Base-by-base conservation (phyloP, 352 stramenopile species). In the Globisporangium nunn region DNA sequence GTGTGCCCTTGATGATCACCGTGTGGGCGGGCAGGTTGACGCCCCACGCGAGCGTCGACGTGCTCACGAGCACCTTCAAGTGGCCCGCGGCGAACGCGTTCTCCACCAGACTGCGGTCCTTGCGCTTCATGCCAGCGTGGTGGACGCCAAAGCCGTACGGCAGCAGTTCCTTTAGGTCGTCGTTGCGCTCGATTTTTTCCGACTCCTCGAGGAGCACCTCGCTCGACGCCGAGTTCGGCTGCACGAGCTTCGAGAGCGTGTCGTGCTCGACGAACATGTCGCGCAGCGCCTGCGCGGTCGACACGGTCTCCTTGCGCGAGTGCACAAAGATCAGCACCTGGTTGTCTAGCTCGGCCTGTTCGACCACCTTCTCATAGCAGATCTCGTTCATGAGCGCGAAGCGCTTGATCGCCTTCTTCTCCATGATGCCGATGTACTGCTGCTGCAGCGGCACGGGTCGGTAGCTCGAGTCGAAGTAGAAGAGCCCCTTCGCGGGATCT, bases 1-100 rank as follows among this genome's bases (percentile, higher is more conserved):
- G 97, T 31, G 98, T 99, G n/a, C 98, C 98, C 76, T 99, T 99
- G 68, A 99, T 99, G 62, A 99, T 99, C 15, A 99, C 98, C 5
- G 97, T 98, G 74, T 99, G 97, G 0, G 96, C 97, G 6, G 98
- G 98, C 49, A 99, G 72, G 71, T 99, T 99, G 23, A 99, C 97
- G 74, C 98, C 98, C 98, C 98, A 99, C 1, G 98, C 98, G 15
- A 99, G 78, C 37, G 98, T 99, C 37, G 97, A 97, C 6, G 98
- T 99, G 47, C 90, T 99, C 52, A 98, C 94, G 18, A 99, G 71
- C 5, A 99, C 97, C 61, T 93, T 88, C 59, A 99, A 88, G 59
- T 99, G 96, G 15, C 97, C 95, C 60, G 96, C 93, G 40, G 93
- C 94, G 67, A 99, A 99, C 11, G 99, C 79, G 52, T 99, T 98